Percentiles rank a stretch among this genome's conserved stretches.
Evolutionary conservation across 2,329 filamentous ascomycete species (phyloP).

Genomic region (Aspergillus quadrilineatus): DNA sequence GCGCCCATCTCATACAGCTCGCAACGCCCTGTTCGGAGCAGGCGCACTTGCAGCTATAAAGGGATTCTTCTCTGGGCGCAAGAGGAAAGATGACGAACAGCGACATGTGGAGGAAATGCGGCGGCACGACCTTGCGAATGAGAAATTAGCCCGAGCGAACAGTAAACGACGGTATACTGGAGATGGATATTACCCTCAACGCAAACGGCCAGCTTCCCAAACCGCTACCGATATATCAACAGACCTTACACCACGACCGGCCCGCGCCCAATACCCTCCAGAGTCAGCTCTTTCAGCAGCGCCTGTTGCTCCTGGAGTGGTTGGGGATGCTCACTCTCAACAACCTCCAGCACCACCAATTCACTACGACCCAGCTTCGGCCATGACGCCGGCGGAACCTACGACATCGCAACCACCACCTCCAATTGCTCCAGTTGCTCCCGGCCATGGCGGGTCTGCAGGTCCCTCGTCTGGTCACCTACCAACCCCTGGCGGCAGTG

Average conservation of each 20-base stretch:
- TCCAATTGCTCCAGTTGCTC: slow-evolving; percentile 30
- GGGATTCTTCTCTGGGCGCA: slow-evolving; percentile 62
- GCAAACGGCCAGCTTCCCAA: slow-evolving; percentile 33
- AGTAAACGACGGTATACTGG: slow-evolving; percentile 67
- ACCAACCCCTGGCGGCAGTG: slow-evolving; percentile 31
- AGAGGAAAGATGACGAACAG: slow-evolving; percentile 56
- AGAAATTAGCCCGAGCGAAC: slow-evolving; percentile 52
- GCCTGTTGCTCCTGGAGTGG: slow-evolving; percentile 31
- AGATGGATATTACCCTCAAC: slow-evolving; percentile 54
- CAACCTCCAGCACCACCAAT: slow-evolving; percentile 43
- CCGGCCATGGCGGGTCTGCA: slow-evolving; percentile 34
- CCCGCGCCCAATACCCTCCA: slow-evolving; percentile 31
- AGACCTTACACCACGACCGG: slow-evolving; percentile 31
- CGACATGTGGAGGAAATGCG: slow-evolving; percentile 58
- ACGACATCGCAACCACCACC: slow-evolving; percentile 25
- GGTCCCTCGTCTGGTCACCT: slow-evolving; percentile 31
- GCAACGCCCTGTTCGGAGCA: slow-evolving; percentile 63
- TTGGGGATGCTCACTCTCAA: slow-evolving; percentile 31
- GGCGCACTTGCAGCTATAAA: slow-evolving; percentile 62
- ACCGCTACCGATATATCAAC: slow-evolving; percentile 41
- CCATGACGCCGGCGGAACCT: slow-evolving; percentile 11
- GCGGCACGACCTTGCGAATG: slow-evolving; percentile 53
- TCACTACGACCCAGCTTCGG: slow-evolving; percentile 40
- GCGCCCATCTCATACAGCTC: slow-evolving; percentile 49
- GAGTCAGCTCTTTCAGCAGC: slow-evolving; percentile 35